Evolutionary conservation across 495 filamentous ascomycete genomes (phyloP), one percentile per base, ranked within the genome.

Genomic region (Parathielavia appendiculata): DNA sequence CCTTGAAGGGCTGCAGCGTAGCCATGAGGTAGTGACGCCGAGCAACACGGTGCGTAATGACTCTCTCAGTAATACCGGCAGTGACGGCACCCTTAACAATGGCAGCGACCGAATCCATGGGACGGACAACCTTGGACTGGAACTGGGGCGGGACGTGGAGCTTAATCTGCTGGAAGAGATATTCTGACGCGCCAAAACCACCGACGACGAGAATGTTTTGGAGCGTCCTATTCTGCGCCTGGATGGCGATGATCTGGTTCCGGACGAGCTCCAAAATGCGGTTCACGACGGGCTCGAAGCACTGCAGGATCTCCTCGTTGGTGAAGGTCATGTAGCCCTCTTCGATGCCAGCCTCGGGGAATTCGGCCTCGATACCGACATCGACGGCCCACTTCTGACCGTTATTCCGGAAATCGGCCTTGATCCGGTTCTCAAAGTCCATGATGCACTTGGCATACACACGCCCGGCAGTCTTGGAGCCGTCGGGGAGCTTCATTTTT

Each of bases 1-100:
- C 92, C 72, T 97, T 97, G 81, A 98, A 98, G 9, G 95, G 95
- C 69, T 97, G 92, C 17, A 98, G 82, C 0, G 93, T 98, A 43
- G 93, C 95, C 93, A 98, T 97, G 57, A 98, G 90, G 70, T 98
- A 98, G 73, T 98, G 93, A 39, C 93, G 86, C 73, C 93, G 88
- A n/a, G 93, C 93, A 56, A 98, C 90, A 80, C 93, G 93, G 62
- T 92, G 91, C 5, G 95, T 98, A 66, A 98, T 85, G 60, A 98
- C 88, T 58, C 92, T 86, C 69, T 98, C 95, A 1, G 92, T 96
- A 65, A 98, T 97, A 77, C 93, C 93, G 41, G 93, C 86, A 12
- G 86, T 89, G 51, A 89, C 86, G 48, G 86, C 86, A 40, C 86
- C 86, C 74, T 89, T 89, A 71, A 89, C 86, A 54, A 89, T 89